phyloP scores from a whole-genome alignment of 116 monocot species.

The Iris pallida region DNA sequence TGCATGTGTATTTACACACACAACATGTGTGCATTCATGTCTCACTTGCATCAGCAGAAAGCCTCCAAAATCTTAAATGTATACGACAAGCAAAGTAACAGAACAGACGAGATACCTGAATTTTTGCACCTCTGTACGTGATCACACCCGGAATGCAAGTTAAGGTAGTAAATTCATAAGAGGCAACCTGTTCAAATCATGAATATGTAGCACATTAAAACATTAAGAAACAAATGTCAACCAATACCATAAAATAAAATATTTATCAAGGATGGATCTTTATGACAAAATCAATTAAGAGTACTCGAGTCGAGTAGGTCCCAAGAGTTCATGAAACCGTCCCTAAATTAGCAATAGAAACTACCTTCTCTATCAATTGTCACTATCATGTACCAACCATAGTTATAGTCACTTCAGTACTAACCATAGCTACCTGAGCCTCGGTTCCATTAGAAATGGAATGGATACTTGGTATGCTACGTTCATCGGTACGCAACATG shows the following conservation, averaged over 20 bases:
- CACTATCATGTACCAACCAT: too few relatives aligned
- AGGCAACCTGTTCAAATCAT: conserved; percentile 72
- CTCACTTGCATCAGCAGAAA: background rate
- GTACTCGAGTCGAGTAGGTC: too few relatives aligned
- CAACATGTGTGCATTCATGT: background rate
- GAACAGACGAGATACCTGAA: conserved; percentile 52
- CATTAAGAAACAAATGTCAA: background rate
- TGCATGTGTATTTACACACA: background rate
- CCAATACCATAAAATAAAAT: background rate
- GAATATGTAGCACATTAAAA: background rate
- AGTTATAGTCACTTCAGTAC: too few relatives aligned
- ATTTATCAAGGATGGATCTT: background rate
- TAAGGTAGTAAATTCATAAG: conserved; percentile 96
- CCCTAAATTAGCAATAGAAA: background rate
- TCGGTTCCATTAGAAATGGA: too few relatives aligned
- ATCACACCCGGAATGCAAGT: conserved; percentile 98
- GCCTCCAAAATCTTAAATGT: too few relatives aligned
- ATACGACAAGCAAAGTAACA: background rate
- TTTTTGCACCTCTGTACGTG: conserved; percentile 88
- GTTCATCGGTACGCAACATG: too few relatives aligned
- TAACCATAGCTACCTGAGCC: too few relatives aligned
- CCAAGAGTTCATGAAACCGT: background rate
- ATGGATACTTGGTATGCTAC: too few relatives aligned
- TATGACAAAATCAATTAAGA: too few relatives aligned
- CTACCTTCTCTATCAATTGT: background rate